Base-by-base conservation (phyloP, 805 yeast genomes). In the Torulaspora microellipsoides region DNA sequence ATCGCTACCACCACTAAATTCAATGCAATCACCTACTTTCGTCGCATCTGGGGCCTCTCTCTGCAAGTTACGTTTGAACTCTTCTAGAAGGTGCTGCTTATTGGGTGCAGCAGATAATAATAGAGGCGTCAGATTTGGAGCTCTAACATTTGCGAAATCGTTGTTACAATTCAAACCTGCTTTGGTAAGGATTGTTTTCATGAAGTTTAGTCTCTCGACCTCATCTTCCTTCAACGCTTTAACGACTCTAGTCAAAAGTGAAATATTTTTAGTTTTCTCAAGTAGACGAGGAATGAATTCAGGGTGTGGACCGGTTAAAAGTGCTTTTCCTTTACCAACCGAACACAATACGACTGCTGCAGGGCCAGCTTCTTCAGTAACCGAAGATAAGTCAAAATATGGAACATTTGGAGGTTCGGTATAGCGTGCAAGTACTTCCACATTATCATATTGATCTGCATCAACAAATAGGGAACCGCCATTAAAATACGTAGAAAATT, bases 391-490 rank as follows among this genome's bases (percentile, higher is more conserved):
- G 31, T 54, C 55, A 3, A 60, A 57, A 4, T 64, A 64, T 3
- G 66, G 67, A 8, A 85, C 81, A 37, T 81, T 84, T 0, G 80
- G 55, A 0, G 67, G 64, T 1, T 77, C 86, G 0, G 58, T 58
- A 58, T 85, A 93, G 3, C 73, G 63, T 0, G 96, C 96, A 36
- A 93, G 63, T 0, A 91, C 76, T 49, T 85, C 83, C 2, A 85
- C 88, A 36, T 77, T 73, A 4, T 69, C 64, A 53, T 68, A 76
- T 38, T 70, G 68, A 2, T 77, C 76, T 1, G 95, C 90, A 59
- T 86, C 83, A 10, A 83, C 81, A 66, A 93, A 91, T 10, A 84
- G 73, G 2, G 86, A 83, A 27, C 99, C 99, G 5, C 99, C 99
- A 54, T 93, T 90, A 62, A 80, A 85, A 61, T 88, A 91, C 60